Evolutionary conservation across 805 yeast genomes (phyloP), one percentile per base, ranked within the genome.

Genomic region (Starmerella vitae): DNA sequence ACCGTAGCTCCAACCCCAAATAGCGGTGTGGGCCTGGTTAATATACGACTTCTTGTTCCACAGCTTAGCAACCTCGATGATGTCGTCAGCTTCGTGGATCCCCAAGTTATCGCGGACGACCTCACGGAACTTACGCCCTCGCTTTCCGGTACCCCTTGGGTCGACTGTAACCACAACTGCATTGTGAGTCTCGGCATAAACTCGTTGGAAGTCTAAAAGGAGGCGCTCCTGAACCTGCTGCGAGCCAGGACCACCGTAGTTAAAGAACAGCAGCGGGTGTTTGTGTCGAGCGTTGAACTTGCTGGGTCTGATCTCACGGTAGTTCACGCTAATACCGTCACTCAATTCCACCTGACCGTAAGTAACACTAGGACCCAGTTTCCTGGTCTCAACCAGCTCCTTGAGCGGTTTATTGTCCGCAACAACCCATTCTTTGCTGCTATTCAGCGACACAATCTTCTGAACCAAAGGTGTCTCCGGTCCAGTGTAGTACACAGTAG

Each of bases 1-100:
- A 34, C 98, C 98, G 56, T 88, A 91, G 18, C 94, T 81, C 98
- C 98, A 91, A 7, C 98, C 98, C 88, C 96, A 91, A 39, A 88
- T 72, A 0, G 94, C 93, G 10, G 83, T 75, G 44, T 72, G 70
- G 3, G 68, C 62, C 19, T 64, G 58, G 55, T 86, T 81, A 30
- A 91, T 78, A 53, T 78, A 88, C 2, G 65, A 43, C 49, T 70
- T 71, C 3, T 60, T 34, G 3, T 72, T 67, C 79, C 91, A 88
- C 1, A 66, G 46, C 47, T 73, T 72, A 2, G 93, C 98, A 4
- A 93, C 94, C 0, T 73, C 62, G 28, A 91, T 79, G 60, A 88
- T 96, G 58, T 91, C 98, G 20, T 63, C 61, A 1, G 91, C 79
- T 59, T 91, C 98, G 54, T 68, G 74, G 47, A 75, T 64, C 2